Conservation (phyloP, 2,329 filamentous ascomycete genomes). For the Ophiostoma quercus region DNA sequence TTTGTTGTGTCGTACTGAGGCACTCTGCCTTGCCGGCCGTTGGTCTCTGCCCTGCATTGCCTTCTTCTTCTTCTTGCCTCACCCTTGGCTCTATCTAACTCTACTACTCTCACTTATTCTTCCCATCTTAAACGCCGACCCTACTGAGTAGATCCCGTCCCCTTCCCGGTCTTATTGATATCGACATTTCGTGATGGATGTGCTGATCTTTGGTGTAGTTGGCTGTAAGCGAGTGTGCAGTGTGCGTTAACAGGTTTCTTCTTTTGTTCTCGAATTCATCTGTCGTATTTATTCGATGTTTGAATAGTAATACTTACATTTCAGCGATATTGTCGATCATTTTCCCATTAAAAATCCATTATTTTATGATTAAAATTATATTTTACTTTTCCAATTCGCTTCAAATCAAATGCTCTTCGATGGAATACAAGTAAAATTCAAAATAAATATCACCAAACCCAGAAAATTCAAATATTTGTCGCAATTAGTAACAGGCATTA, state of each 20-base stretch:
- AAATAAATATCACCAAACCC: not conserved
- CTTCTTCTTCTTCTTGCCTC: not conserved
- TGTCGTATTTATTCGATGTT: not conserved
- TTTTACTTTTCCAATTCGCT: no score
- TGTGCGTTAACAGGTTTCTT: not conserved
- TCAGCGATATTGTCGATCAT: not conserved
- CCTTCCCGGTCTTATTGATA: slow-evolving; percentile 5
- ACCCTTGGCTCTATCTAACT: not conserved
- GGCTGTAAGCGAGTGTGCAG: not conserved
- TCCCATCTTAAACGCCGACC: not conserved
- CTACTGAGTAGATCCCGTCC: slow-evolving; percentile 10
- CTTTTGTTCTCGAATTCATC: not conserved
- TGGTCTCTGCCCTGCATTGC: not conserved
- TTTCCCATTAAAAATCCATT: not conserved
- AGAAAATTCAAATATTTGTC: no score
- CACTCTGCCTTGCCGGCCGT: not conserved
- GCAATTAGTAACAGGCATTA: no score
- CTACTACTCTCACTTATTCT: no score
- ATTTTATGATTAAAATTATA: not conserved
- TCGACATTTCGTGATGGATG: not conserved
- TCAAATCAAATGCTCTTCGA: no score
- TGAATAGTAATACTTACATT: not conserved
- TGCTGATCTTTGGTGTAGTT: not conserved
- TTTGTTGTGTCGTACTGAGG: not conserved
- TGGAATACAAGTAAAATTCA: not conserved